Percentiles rank a stretch among this genome's conserved stretches.
Evolutionary conservation across 768 basidiomycete genomes (phyloP).

Genomic region (Suillus luteus): DNA sequence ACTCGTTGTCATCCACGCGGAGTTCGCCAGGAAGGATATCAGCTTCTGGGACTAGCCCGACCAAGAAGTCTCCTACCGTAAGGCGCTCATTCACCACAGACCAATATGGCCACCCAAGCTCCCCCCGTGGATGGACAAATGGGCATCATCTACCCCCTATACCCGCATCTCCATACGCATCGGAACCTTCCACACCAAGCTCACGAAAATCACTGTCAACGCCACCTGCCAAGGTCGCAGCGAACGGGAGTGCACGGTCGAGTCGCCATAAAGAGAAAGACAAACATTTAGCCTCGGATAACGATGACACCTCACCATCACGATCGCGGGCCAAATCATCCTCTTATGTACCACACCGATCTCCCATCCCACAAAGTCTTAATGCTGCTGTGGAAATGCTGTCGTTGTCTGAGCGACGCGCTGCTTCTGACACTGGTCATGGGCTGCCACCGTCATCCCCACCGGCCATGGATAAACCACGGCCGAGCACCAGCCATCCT

Average conservation of each 20-base stretch:
- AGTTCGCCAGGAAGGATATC: constrained; percentile 35
- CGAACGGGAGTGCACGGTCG: constrained; percentile 21
- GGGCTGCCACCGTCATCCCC: constrained; percentile 21
- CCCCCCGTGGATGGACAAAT: constrained; percentile 37
- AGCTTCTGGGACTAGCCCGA: constrained; percentile 21
- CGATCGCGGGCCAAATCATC: constrained; percentile 55
- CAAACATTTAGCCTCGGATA: constrained; percentile 33
- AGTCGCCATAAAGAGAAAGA: constrained; percentile 36
- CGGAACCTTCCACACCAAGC: constrained; percentile 60
- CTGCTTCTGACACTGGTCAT: constrained; percentile 30
- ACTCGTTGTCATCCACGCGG: constrained; percentile 36
- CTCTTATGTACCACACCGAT: constrained; percentile 53
- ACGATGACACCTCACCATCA: constrained; percentile 42
- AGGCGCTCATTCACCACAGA: constrained; percentile 37
- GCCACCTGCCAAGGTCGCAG: constrained; percentile 36
- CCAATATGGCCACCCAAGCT: constrained; percentile 27
- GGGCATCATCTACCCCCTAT: constrained; percentile 60
- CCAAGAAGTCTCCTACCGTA: constrained; percentile 31
- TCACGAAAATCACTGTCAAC: constrained; percentile 48
- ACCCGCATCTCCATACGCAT: constrained; percentile 66
- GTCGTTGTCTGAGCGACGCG: constrained; percentile 32
- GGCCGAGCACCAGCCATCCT: constrained; percentile 32
- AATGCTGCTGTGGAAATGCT: constrained; percentile 73
- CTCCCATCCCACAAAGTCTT: constrained; percentile 68
- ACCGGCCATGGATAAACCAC: constrained; percentile 29